Conservation (phyloP, 2,329 filamentous ascomycete genomes). For the Colletotrichum trifolii region DNA sequence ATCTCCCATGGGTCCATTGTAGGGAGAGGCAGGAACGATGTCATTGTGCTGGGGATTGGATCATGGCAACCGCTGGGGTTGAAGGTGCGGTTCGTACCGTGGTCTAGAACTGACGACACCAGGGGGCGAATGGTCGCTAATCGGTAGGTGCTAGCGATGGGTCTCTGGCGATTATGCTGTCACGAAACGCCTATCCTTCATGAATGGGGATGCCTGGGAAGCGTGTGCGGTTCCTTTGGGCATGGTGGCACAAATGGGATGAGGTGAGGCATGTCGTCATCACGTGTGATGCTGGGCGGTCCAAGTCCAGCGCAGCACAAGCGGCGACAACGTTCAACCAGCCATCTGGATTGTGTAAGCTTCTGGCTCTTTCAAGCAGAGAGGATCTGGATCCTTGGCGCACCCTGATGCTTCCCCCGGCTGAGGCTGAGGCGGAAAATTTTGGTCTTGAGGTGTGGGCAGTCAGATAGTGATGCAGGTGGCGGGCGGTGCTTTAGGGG, state of each 20-base stretch:
- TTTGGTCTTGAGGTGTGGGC: conserved; percentile 19
- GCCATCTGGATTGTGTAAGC: conserved; percentile 2
- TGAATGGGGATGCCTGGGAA: conserved; percentile 4
- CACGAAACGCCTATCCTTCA: conserved; percentile 16
- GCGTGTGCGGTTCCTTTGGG: conserved; percentile 19
- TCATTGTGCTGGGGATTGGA: conserved; percentile 21
- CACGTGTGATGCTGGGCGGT: conserved; percentile 30
- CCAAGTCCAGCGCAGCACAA: conserved; percentile 10
- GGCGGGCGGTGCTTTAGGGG: conserved; percentile 33
- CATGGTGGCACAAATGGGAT: conserved; percentile 24
- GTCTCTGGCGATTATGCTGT: conserved; percentile 23
- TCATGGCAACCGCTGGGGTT: conserved; percentile 6
- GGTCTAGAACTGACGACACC: conserved; percentile 13
- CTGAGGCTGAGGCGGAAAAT: conserved; percentile 26
- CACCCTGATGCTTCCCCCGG: conserved; percentile 8
- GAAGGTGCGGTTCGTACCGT: conserved; percentile 7
- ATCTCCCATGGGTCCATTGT: conserved; percentile 16
- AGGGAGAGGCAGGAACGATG: conserved; percentile 11
- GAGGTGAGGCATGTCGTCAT: conserved; percentile 37
- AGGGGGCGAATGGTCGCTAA: conserved; percentile 7
- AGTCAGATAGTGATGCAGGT: conserved; percentile 31
- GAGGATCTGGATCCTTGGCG: conserved; percentile 29
- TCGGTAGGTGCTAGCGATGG: conserved; percentile 5
- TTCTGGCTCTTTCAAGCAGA: conserved; percentile 20
- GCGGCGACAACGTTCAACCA: neutral